Percentiles rank a stretch among this genome's conserved stretches.
These are phyloP conservation scores for Stropharia rugosoannulata DNA, from an alignment of 768 basidiomycete genomes.

Conservation along the genomic window DNA sequence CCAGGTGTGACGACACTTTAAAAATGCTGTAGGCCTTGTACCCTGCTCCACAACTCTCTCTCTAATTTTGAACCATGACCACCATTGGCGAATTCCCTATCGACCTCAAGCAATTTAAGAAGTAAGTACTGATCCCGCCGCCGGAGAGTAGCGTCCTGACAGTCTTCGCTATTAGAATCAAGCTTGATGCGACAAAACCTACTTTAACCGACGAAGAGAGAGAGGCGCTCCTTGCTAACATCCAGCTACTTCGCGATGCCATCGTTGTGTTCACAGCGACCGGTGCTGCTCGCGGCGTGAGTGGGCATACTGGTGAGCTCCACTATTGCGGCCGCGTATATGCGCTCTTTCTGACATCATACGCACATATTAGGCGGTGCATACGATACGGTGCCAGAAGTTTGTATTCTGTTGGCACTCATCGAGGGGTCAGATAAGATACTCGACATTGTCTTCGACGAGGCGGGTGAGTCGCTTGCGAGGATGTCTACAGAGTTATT, in stretches of 20 bases:
- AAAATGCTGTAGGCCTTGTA: no score
- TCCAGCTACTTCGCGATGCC: conserved; percentile 79
- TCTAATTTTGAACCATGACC: conserved; percentile 15
- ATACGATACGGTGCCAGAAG: conserved; percentile 81
- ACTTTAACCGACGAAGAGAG: conserved; percentile 65
- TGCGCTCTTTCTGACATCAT: conserved; percentile 4
- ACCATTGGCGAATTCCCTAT: conserved; percentile 60
- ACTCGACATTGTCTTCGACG: conserved; percentile 73
- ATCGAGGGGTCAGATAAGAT: conserved; percentile 66
- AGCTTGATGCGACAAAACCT: conserved; percentile 69
- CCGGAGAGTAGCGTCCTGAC: neutral
- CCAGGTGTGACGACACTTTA: neutral
- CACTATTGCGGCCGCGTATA: neutral
- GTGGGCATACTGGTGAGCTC: conserved; percentile 74
- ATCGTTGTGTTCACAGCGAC: conserved; percentile 87
- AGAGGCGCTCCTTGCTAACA: conserved; percentile 59
- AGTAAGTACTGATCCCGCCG: conserved; percentile 35
- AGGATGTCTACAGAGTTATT: neutral
- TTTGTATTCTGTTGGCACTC: conserved; percentile 73
- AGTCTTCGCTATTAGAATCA: conserved; percentile 43
- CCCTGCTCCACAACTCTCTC: neutral
- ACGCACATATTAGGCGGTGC: conserved; percentile 46
- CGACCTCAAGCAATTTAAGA: conserved; percentile 75
- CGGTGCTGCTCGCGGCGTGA: conserved; percentile 82
- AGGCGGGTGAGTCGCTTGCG: conserved; percentile 57